phyloP scores from a whole-genome alignment of 352 stramenopile species.

The Plasmopara viticola region DNA sequence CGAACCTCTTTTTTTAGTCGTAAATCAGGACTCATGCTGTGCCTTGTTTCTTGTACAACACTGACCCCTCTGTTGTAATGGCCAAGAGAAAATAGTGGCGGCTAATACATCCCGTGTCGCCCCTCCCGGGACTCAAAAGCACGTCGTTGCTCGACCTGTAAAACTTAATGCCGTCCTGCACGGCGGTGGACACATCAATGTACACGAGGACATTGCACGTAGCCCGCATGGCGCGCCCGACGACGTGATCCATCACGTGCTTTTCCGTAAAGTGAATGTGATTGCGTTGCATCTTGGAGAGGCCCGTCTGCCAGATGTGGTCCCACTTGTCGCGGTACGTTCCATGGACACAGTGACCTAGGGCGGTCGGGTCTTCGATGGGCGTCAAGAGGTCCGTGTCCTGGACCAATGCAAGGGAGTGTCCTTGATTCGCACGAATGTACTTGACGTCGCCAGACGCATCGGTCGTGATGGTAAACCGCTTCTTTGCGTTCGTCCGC shows the following conservation, averaged over 20 bases:
- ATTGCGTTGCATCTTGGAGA: slow-evolving; percentile 79
- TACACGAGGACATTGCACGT: slow-evolving; percentile 75
- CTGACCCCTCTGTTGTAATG: slow-evolving; percentile 36
- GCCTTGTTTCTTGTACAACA: slow-evolving; percentile 41
- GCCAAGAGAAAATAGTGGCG: slow-evolving; percentile 58
- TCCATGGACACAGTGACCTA: slow-evolving; percentile 67
- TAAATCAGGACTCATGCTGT: too few species aligned
- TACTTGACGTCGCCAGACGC: slow-evolving; percentile 30
- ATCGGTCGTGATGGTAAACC: slow-evolving; percentile 62
- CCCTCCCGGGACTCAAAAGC: slow-evolving; percentile 55
- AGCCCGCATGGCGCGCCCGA: slow-evolving; percentile 73
- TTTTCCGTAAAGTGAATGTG: slow-evolving; percentile 80
- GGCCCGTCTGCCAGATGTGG: slow-evolving; percentile 45
- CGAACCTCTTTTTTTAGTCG: too few species aligned
- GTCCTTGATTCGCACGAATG: slow-evolving; percentile 81
- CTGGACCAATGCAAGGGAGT: slow-evolving; percentile 56
- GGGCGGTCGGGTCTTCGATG: slow-evolving; percentile 35
- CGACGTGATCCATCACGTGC: slow-evolving; percentile 39
- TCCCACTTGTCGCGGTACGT: slow-evolving; percentile 69
- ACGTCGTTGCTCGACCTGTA: slow-evolving; percentile 85
- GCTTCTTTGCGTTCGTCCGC: slow-evolving; percentile 62
- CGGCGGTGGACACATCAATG: slow-evolving; percentile 47
- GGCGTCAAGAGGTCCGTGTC: slow-evolving; percentile 69
- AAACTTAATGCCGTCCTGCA: slow-evolving; percentile 71
- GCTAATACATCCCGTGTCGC: slow-evolving; percentile 42